Percentiles rank a stretch among this genome's conserved stretches.
These are phyloP conservation scores for Hymenoscyphus albidus DNA, from an alignment of 2,329 filamentous ascomycete species.

Conservation along the genomic window DNA sequence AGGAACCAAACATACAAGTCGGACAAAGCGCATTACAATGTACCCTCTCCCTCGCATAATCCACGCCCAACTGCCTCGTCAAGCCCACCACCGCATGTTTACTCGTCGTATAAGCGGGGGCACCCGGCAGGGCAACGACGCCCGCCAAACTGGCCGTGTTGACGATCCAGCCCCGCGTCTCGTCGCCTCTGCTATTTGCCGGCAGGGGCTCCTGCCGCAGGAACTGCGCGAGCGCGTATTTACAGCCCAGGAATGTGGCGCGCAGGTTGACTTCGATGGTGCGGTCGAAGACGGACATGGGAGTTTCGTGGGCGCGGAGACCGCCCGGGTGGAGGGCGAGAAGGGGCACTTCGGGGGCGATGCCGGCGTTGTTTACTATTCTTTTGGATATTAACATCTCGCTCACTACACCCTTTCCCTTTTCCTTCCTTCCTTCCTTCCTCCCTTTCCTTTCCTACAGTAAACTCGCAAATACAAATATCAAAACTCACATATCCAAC, in stretches of 20 bases:
- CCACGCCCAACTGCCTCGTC: conserved; percentile 15
- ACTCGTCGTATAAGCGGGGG: conserved; percentile 24
- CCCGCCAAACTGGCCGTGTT: conserved; percentile 27
- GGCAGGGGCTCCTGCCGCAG: conserved; percentile 11
- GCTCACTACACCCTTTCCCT: not conserved
- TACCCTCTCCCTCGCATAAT: conserved; percentile 15
- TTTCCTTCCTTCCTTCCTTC: not conserved
- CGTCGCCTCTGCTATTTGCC: not conserved
- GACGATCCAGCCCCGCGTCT: conserved; percentile 29
- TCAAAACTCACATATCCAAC: conserved; percentile 15
- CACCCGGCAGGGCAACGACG: conserved; percentile 14
- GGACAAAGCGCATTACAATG: conserved; percentile 17
- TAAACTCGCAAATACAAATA: not conserved
- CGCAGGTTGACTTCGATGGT: conserved; percentile 35
- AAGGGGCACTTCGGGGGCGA: conserved; percentile 6
- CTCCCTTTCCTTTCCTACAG: not conserved
- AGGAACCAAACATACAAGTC: conserved; percentile 6
- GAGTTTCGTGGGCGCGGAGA: conserved; percentile 8
- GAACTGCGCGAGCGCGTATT: conserved; percentile 31
- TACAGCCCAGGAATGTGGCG: conserved; percentile 36
- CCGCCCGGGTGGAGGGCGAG: conserved; percentile 4
- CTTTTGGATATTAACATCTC: not conserved
- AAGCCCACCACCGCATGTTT: conserved; percentile 15
- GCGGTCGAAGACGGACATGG: conserved; percentile 20
- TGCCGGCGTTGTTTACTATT: conserved; percentile 20